Evolutionary conservation across 768 basidiomycete genomes (phyloP), one percentile per base, ranked within the genome.

Genomic region (Asterophora lycoperdoides): DNA sequence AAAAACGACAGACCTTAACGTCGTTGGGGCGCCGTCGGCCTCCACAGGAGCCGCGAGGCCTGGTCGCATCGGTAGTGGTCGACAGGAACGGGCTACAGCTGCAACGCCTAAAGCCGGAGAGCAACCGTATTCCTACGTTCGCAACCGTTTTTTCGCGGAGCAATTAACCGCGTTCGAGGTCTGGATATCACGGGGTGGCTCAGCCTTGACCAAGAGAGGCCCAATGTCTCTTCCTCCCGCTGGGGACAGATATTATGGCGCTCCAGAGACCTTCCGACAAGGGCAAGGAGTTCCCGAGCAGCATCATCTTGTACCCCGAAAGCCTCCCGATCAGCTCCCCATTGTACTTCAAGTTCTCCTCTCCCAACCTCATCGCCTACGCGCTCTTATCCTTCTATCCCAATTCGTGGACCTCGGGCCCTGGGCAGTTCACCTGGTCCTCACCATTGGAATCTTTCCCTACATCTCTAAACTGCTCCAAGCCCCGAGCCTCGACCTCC

Each of bases 371-470:
- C 94, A 98, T 66, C 86, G 96, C 34, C 81, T 98, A 5, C 84
- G 93, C 6, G 96, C 96, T 2, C 83, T 99, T 52, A 95, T 97
- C 55, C 81, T 97, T 18, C 79, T 99, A 5, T 95, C 93, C 29
- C 91, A 94, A 69, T 99, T 98, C 57, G 93, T 98, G 58, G 96
- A 99, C 63, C 80, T 99, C 6, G 96, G 96, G 0, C 94, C 96
- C 10, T 98, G 96, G 95, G 96, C 96, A 0, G 96, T 98, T 41
- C 89, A 96, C 57, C 81, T 97, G 11, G 93, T 95, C 10, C 76
- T 99, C 30, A 87, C 88, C 5, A 97, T 99, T 59, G 96, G 96
- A 10, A 97, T 98, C 61, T 98, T 97, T 73, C 95, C 96, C 3
- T 99, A 98, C 64, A 97, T 98, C 43, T 90, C 92, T 48, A 94